Base-by-base conservation (phyloP, 345 rosid genomes). In the Eucalyptus sp. region DNA sequence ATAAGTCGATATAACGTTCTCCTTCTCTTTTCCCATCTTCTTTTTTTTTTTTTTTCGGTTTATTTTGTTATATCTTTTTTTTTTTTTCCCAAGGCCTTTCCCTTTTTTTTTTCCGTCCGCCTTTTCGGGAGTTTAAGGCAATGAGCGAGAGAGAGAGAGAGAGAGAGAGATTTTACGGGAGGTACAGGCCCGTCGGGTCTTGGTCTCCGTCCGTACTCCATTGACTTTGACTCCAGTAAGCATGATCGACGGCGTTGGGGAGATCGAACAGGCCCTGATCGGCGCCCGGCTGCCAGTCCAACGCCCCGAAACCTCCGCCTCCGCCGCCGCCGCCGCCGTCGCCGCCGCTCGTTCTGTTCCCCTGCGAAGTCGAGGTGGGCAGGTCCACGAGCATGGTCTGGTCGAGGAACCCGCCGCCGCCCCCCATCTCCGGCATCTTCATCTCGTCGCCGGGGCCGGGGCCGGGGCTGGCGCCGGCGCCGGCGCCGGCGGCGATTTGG, bases 201-300 rank as follows among this genome's bases (percentile, higher is more conserved):
- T 54, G 66, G 90, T 90, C 90, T 46, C 64, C 87, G 68, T 54
- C 60, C 46, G 87, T 31, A 51, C 66, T 52, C 98, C 98, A 97
- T 89, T 94, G 99, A 91, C 91, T 92, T 88, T 95, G 97, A 92
- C 93, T 92, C 99, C 99, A 97, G 95, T 95, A 96, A 9, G 94
- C 91, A 87, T 95, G 97, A 95, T 96, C 99, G 91, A 91, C 96
- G 88, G 92, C 44, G 91, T 48, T 91, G 10, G 97, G 93, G 66
- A 97, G 93, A 95, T 96, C 97, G 90, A 95, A 94, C 71, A 97
- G 89, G 60, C 91, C 92, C 58, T 94, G 98, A 92, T 95, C 97
- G 43, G 56, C 56, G n/a, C 68, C 87, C 29, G 90, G 94, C 50
- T 93, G 97, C 98, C 99, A 97, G 93, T 97, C 99, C 95, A 96